Base-by-base conservation (phyloP, 2,329 filamentous ascomycete genomes). In the Aspergillus carbonarius region DNA sequence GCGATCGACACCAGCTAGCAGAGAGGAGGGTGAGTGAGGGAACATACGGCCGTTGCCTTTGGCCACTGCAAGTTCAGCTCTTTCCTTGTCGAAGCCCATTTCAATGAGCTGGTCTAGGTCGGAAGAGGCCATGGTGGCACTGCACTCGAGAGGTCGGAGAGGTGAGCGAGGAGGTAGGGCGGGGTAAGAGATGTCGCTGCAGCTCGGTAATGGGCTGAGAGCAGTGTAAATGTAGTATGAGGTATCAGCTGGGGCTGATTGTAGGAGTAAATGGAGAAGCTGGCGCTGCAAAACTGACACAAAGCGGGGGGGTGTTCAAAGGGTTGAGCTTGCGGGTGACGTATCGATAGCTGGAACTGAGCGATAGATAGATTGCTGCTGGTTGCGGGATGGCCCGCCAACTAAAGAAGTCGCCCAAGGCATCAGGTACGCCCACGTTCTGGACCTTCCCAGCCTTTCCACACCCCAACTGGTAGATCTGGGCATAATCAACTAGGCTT, bases 41-140 rank as follows among this genome's bases (percentile, higher is more conserved):
- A 15, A 80, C 89, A 78, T 80, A 92, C 92, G 78, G 58, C 90
- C 90, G 62, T 92, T 92, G 12, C 87, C 85, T 71, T 90, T 91
- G 78, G 93, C 91, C 64, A 96, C 82, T 35, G 95, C 95, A 47
- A 98, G 78, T 73, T 93, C 85, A 48, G 92, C 88, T 65, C 91
- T 88, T 70, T 91, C 86, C 69, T 87, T 85, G 64, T 96, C 91
- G 71, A 99, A 99, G 76, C 86, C 86, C 85, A 88, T 88, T 60
- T 85, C 84, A 67, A 85, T 73, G 67, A 88, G 83, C 72, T 82
- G 80, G 46, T 87, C 81, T 37, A 87, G 76, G 70, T 88, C 85
- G 58, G 82, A 80, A 5, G 76, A 70, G 55, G 79, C 66, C 73
- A 76, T 76, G 50, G 13, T 69, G 49, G 40, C 39, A 18, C 42